Conservation (phyloP, 2,329 filamentous ascomycete species). For the Ophiostoma ulmi region DNA sequence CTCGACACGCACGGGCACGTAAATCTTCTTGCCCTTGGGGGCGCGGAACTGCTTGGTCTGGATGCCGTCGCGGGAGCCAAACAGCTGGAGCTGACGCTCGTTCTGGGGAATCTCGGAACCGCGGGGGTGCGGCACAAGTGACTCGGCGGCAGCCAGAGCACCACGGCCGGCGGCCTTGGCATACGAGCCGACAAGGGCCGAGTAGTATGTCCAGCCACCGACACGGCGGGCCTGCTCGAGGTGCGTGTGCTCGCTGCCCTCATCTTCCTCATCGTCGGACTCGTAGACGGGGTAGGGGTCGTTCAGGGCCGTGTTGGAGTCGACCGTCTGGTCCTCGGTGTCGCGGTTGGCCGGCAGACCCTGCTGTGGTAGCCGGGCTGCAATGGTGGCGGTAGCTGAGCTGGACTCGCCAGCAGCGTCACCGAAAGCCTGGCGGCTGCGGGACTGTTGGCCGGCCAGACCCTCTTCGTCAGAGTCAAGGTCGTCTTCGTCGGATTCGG, state of each 20-base stretch:
- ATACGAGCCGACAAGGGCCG: conserved; percentile 50
- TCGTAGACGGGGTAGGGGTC: conserved; percentile 87
- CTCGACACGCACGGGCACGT: conserved; percentile 91
- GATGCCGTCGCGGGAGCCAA: conserved; percentile 50
- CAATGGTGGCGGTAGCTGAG: conserved; percentile 33
- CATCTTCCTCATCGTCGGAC: conserved; percentile 72
- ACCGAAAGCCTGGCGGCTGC: conserved; percentile 16
- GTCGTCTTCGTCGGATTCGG: conserved; percentile 56
- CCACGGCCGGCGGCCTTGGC: conserved; percentile 40
- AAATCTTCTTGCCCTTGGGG: conserved; percentile 82
- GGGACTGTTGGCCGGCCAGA: conserved; percentile 47
- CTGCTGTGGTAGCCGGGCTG: conserved; percentile 24
- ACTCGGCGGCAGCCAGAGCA: conserved; percentile 43
- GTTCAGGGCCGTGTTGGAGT: conserved; percentile 41
- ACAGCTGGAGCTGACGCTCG: conserved; percentile 49
- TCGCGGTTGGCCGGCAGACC: conserved; percentile 51
- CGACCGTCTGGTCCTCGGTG: conserved; percentile 74
- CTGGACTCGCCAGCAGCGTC: conserved; percentile 34
- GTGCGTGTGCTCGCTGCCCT: conserved; percentile 60
- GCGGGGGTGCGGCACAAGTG: conserved; percentile 52
- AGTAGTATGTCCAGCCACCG: conserved; percentile 72
- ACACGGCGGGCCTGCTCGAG: conserved; percentile 71
- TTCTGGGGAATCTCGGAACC: conserved; percentile 53
- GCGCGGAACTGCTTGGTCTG: conserved; percentile 61
- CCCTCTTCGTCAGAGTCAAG: conserved; percentile 65